Evolutionary conservation across 805 yeast genomes (phyloP).

Genomic region (Ogataea nakhonphanomensis): DNA sequence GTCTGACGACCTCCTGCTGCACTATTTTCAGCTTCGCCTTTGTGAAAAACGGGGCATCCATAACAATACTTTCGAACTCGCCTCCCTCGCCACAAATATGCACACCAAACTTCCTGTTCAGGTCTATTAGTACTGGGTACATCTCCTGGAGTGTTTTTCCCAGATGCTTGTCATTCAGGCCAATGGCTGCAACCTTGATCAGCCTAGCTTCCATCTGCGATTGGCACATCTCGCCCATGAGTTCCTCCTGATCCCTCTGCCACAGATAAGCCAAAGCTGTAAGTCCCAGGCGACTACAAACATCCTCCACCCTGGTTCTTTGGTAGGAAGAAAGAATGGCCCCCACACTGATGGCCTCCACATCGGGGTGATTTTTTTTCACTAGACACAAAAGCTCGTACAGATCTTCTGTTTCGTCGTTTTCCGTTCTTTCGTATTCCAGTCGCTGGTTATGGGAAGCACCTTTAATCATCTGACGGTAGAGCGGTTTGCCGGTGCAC

Average conservation of each 20-base stretch:
- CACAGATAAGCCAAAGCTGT: slow-evolving; percentile 76
- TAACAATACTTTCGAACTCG: slow-evolving; percentile 89
- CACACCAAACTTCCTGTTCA: slow-evolving; percentile 69
- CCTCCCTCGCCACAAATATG: slow-evolving; percentile 99
- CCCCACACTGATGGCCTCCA: slow-evolving; percentile 89
- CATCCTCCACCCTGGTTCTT: slow-evolving; percentile 88
- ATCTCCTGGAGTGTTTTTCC: slow-evolving; percentile 65
- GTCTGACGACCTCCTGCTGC: slow-evolving; percentile 40
- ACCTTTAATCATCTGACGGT: slow-evolving; percentile 63
- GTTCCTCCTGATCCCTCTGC: slow-evolving; percentile 80
- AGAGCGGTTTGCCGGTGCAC: slow-evolving; percentile 79
- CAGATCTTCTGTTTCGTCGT: slow-evolving; percentile 89
- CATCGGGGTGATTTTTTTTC: slow-evolving; percentile 55
- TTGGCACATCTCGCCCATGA: slow-evolving; percentile 77
- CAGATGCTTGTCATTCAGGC: slow-evolving; percentile 62
- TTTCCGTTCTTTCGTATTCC: slow-evolving; percentile 63
- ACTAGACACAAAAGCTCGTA: slow-evolving; percentile 50
- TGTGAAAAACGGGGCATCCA: slow-evolving; percentile 83
- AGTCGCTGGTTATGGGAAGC: slow-evolving; percentile 58
- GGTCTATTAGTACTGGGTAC: slow-evolving; percentile 50
- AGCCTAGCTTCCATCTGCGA: slow-evolving; percentile 73
- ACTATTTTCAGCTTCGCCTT: slow-evolving; percentile 45
- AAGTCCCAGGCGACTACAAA: slow-evolving; percentile 70
- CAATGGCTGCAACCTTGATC: slow-evolving; percentile 92
- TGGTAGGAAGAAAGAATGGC: slow-evolving; percentile 96